phyloP scores from a whole-genome alignment of 2,329 filamentous ascomycete species.

The Metarhizium brunneum region DNA sequence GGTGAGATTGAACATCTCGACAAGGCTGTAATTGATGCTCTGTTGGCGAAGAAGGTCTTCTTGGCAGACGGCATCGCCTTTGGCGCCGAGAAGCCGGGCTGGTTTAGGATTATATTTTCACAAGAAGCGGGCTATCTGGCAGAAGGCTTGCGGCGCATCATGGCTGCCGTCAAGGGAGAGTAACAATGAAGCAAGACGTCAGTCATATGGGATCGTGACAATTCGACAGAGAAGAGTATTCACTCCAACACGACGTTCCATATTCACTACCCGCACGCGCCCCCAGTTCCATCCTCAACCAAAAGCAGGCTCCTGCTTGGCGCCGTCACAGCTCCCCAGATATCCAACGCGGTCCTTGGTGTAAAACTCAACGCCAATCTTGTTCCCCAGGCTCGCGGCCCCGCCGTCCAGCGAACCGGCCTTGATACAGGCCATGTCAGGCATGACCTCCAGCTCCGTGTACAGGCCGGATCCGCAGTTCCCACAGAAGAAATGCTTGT shows the following conservation, averaged over 20 bases:
- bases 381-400: conserved; percentile 29
- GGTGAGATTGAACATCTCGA: conserved; percentile 14
- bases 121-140: conserved; percentile 21
- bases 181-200: not conserved
- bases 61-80: conserved; percentile 26
- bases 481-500: conserved; percentile 46
- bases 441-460: conserved; percentile 44
- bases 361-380: conserved; percentile 43
- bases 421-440: conserved; percentile 39
- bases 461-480: conserved; percentile 42
- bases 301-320: conserved; percentile 9
- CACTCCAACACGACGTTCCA: not conserved
- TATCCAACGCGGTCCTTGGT: conserved; percentile 38
- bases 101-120: conserved; percentile 30
- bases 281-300: not conserved
- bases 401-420: conserved; percentile 41
- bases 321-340: conserved; percentile 25
- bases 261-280: not conserved
- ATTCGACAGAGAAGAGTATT: not conserved
- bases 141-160: conserved; percentile 12
- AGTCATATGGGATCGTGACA: too few relatives aligned
- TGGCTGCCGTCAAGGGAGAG: conserved; percentile 3
- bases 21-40: conserved; percentile 14
- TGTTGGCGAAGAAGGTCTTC: conserved; percentile 24
- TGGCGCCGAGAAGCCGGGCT: conserved; percentile 27